Evolutionary conservation across 495 filamentous ascomycete species (phyloP).

Genomic region (Penicillium desertorum): DNA sequence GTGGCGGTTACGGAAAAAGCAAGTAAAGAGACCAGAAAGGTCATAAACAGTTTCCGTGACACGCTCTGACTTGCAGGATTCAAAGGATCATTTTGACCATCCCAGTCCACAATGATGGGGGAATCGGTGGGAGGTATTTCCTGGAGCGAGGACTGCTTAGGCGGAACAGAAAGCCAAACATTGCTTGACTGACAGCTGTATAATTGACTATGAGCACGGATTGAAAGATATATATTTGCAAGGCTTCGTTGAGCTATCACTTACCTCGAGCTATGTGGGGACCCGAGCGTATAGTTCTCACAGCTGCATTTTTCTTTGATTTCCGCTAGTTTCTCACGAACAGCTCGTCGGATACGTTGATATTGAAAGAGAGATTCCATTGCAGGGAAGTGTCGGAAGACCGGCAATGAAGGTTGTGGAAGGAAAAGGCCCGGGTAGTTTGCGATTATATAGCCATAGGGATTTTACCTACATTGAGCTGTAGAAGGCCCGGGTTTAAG

Average conservation of each 20-base stretch:
- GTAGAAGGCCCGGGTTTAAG: neutral
- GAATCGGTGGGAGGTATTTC: neutral
- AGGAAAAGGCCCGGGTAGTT: neutral
- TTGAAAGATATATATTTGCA: neutral
- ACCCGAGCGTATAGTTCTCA: neutral
- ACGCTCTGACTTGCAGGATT: conserved; percentile 56
- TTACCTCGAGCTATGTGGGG: neutral
- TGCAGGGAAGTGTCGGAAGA: neutral
- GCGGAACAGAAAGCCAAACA: neutral
- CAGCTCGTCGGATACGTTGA: neutral
- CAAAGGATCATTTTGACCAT: conserved; percentile 36
- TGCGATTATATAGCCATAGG: neutral
- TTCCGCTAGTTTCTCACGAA: neutral
- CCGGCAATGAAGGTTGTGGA: neutral
- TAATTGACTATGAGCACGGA: neutral
- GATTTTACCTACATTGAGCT: too few relatives aligned
- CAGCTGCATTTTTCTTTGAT: neutral
- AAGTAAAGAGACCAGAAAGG: conserved; percentile 51
- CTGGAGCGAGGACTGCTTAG: neutral
- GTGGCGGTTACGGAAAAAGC: conserved; percentile 48
- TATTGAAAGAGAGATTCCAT: neutral
- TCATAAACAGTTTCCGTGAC: conserved; percentile 30
- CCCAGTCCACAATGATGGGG: neutral
- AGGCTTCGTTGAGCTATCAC: neutral
- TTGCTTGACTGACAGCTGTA: neutral